Conservation (phyloP, 371 early-diverging fungal species). For the Actinomortierella ambigua region DNA sequence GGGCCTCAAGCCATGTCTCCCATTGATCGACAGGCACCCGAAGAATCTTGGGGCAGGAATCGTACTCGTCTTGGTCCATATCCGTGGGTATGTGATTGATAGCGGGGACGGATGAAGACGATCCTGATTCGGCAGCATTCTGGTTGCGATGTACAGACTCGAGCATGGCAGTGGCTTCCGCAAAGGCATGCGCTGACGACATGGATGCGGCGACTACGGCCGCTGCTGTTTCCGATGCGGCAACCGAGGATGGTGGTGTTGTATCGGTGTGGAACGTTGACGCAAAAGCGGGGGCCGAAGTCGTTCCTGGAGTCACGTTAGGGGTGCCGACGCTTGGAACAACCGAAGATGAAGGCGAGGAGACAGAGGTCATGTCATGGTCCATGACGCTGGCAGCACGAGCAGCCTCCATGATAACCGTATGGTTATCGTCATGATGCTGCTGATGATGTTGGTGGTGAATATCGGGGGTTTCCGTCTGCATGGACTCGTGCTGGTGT, state of each 20-base stretch:
- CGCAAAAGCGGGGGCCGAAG: not conserved
- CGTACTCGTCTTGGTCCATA: not conserved
- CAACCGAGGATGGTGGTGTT: not conserved
- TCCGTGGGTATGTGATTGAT: not conserved
- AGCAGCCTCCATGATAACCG: conserved; percentile 2
- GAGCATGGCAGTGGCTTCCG: no score
- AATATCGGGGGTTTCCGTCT: not conserved
- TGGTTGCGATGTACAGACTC: no score
- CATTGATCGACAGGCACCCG: conserved; percentile 23
- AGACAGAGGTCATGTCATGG: not conserved
- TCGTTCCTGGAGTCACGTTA: not conserved
- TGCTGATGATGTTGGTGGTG: not conserved
- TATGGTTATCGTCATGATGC: not conserved
- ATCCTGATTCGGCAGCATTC: no score
- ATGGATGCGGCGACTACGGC: not conserved
- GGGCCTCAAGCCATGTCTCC: conserved; percentile 39
- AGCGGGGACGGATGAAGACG: not conserved
- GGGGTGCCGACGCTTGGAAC: not conserved
- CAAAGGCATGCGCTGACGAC: no score
- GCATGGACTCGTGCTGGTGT: not conserved
- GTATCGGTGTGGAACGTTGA: not conserved
- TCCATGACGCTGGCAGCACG: not conserved
- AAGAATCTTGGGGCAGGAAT: conserved; percentile 24
- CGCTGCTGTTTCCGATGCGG: not conserved
- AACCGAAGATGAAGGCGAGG: not conserved